Base-by-base conservation (phyloP, 2,329 filamentous ascomycete genomes). In the Coleophoma cylindrospora region DNA sequence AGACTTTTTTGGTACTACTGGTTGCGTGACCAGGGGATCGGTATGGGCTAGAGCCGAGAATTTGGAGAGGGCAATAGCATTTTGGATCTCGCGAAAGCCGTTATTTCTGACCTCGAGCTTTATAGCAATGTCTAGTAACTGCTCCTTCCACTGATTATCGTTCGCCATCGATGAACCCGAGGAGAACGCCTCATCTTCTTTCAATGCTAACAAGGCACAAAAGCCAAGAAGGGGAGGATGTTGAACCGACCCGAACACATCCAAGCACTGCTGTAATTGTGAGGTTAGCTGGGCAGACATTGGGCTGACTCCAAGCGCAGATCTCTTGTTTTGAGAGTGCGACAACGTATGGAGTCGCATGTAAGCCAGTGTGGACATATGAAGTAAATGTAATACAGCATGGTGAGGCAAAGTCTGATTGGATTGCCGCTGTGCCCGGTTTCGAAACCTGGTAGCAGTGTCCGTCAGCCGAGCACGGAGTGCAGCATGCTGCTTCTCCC, bases 1-100 rank as follows among this genome's bases (percentile, higher is more conserved):
- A n/a, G 36, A n/a, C 13, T 14, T 38, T n/a, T 38, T 17, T 38
- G 36, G 14, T 38, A 38, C 36, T n/a, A n/a, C 13, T 38, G 36
- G 36, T 38, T 14, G 13, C 4, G 36, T 38, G 7, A 17, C 14
- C 15, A 38, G 36, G 14, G 36, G 36, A n/a, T 38, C 36, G 5
- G 36, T 17, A 14, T 38, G 36, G 14, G 36, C 36, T 9, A 44
- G 15, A 27, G 19, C 32, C n/a, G 41, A 44, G 41, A 27, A 27
- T n/a, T 44, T 27, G 19, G 41, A 44, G 12, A 44, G 21, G 2
- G 41, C 41, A 44, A 44, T 27, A 33, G 41, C 41, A 34, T 44
- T 44, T 32, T 44, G 41, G n/a, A 44, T 44, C 41, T 44, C 41
- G 21, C 41, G 41, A 6, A 44, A 44, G 15, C 41, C 41, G 21